phyloP scores from a whole-genome alignment of 192 early-diverging fungal species.

The Linnemannia elongata region DNA sequence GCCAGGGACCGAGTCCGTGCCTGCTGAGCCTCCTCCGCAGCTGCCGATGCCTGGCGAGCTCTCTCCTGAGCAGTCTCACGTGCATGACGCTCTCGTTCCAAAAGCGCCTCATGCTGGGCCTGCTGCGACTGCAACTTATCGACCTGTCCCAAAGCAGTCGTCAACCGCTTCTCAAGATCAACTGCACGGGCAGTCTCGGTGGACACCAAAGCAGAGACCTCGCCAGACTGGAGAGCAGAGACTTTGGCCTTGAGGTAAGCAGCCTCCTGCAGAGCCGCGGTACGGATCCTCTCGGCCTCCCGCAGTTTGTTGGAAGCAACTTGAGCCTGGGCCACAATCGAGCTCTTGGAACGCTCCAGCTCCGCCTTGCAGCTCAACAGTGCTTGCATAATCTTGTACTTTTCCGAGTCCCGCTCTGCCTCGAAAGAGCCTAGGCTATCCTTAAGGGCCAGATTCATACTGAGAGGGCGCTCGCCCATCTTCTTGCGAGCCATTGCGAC shows the following conservation, averaged over 20 bases:
- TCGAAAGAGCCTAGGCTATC: slow-evolving; percentile 56
- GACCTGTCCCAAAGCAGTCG: slow-evolving; percentile 53
- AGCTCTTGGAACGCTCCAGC: slow-evolving; percentile 56
- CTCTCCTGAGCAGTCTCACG: slow-evolving; percentile 60
- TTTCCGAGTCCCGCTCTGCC: slow-evolving; percentile 59
- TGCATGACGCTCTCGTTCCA: slow-evolving; percentile 59
- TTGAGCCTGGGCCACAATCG: slow-evolving; percentile 62
- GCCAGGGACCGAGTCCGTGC: slow-evolving; percentile 61
- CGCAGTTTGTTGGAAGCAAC: slow-evolving; percentile 60
- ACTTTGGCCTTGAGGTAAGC: slow-evolving; percentile 67
- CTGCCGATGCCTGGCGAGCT: slow-evolving; percentile 45
- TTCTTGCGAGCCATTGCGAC: slow-evolving; percentile 44
- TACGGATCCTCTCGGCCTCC: slow-evolving; percentile 64
- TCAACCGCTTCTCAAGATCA: slow-evolving; percentile 64
- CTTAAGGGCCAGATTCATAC: slow-evolving; percentile 15
- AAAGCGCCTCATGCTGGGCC: slow-evolving; percentile 51
- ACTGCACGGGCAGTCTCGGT: slow-evolving; percentile 63
- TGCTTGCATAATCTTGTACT: slow-evolving; percentile 59
- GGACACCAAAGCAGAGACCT: slow-evolving; percentile 39
- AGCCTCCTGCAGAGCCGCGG: slow-evolving; percentile 70
- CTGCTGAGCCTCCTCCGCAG: slow-evolving; percentile 63
- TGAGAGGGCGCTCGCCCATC: slow-evolving; percentile 31
- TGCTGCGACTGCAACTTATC: slow-evolving; percentile 52
- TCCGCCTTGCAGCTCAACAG: slow-evolving; percentile 62
- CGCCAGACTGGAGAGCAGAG: slow-evolving; percentile 60